Evolutionary conservation across 768 basidiomycete genomes (phyloP).

Genomic region (Rhodosporidiobolus odoratus): DNA sequence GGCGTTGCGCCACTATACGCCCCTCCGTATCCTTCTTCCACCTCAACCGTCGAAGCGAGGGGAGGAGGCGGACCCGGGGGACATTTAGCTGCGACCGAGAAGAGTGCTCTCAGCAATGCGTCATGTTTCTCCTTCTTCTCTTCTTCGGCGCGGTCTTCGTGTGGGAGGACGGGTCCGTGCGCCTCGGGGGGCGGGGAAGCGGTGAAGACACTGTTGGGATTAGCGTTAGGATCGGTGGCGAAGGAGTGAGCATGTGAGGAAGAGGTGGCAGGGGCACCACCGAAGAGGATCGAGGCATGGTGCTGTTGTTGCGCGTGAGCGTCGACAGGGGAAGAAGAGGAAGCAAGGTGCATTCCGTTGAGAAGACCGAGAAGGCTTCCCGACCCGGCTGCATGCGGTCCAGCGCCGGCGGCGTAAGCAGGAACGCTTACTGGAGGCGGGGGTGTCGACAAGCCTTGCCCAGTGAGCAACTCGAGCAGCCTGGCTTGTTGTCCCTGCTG

Average conservation of each 20-base stretch:
- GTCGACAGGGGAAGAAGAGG: background rate
- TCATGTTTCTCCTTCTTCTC: constrained; percentile 33
- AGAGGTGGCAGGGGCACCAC: background rate
- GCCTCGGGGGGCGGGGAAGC: constrained; percentile 15
- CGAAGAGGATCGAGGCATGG: too few species aligned
- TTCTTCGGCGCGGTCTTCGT: constrained; percentile 1
- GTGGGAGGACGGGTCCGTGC: background rate
- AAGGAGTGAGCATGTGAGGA: background rate
- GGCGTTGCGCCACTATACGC: background rate
- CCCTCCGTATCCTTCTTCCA: background rate
- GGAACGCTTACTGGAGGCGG: too few species aligned
- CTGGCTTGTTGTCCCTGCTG: constrained; percentile 11
- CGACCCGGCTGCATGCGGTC: background rate
- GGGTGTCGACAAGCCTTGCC: constrained; percentile 7
- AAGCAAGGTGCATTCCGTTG: constrained; percentile 1
- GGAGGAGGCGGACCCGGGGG: background rate
- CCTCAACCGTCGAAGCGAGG: background rate
- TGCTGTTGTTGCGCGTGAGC: background rate
- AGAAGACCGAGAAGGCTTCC: background rate
- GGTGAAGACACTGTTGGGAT: constrained; percentile 4
- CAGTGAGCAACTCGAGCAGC: constrained; percentile 29
- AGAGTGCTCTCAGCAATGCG: constrained; percentile 26
- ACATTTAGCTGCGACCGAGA: constrained; percentile 16
- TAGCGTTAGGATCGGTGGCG: background rate
- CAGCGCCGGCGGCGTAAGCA: background rate